Percentiles rank a stretch among this genome's conserved stretches.
These are phyloP conservation scores for Fusarium sp. DNA, from an alignment of 2,329 filamentous ascomycete species.

Conservation along the genomic window DNA sequence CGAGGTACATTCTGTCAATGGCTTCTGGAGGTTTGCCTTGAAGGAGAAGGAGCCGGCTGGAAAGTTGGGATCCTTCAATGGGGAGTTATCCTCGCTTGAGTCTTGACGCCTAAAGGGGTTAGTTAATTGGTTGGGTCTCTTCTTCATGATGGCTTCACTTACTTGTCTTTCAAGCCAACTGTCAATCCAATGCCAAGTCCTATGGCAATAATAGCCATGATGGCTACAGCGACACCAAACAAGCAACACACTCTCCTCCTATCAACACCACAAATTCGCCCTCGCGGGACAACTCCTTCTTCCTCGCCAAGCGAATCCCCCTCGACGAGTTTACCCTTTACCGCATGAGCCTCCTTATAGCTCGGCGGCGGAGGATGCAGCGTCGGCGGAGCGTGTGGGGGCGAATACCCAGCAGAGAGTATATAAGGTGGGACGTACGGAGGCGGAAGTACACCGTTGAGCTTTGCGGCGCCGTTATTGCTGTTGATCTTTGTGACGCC, in stretches of 20 bases:
- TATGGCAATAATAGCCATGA: slow-evolving; percentile 49
- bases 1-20: slow-evolving; percentile 68
- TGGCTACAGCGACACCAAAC: slow-evolving; percentile 43
- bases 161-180: slow-evolving; percentile 54
- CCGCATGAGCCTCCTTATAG: slow-evolving; percentile 28
- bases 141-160: slow-evolving; percentile 15
- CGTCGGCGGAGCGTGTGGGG: slow-evolving; percentile 13
- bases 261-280: slow-evolving; percentile 7
- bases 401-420: neutral
- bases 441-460: slow-evolving; percentile 34
- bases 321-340: slow-evolving; percentile 29
- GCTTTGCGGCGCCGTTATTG: neutral
- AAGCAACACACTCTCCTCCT: slow-evolving; percentile 49
- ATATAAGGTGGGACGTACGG: slow-evolving; percentile 41
- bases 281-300: slow-evolving; percentile 20
- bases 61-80: slow-evolving; percentile 53
- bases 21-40: slow-evolving; percentile 66
- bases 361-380: slow-evolving; percentile 36
- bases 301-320: slow-evolving; percentile 16
- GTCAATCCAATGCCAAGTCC: slow-evolving; percentile 56
- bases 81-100: slow-evolving; percentile 6
- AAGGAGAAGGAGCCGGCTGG: slow-evolving; percentile 74
- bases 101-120: neutral
- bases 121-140: neutral
- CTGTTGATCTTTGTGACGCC: slow-evolving; percentile 13